Evolutionary conservation across 1,139 yeast genomes (phyloP), one percentile per base, ranked within the genome.

Genomic region (Neolecta irregularis): DNA sequence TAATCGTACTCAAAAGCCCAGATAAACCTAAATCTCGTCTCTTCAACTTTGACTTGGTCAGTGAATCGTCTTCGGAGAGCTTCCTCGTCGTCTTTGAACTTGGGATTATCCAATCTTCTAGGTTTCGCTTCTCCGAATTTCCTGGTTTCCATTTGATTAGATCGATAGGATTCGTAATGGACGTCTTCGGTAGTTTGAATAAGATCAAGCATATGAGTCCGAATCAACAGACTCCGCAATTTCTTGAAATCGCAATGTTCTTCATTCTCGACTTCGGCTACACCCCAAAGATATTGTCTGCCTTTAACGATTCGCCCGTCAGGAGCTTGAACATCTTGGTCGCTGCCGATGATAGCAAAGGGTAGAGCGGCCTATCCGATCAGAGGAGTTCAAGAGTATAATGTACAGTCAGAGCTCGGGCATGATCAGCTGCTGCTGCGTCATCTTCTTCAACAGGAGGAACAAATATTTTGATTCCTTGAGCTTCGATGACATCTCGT

Each of bases 21-120:
- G n/a, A n/a, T n/a, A 12, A 20, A 93, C 64, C 93, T 76, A 62
- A 88, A 91, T 54, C 98, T 70, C 52, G 80, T 92, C 53, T 91
- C 98, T 61, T 88, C 98, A 34, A 81, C 80, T 62, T 85, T 83
- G 44, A 91, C 94, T 61, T 88, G 96, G 55, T 85, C 96, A n/a
- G 96, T 88, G 60, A 88, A 88, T 56, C 79, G 78, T 59, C 79
- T 77, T 68, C 91, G 83, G 54, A 91, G 67, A 23, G 88, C 78
- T 55, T 80, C 92, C 58, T 91, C 98, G 55, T 88, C 96, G 58
- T 88, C 95, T 58, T 81, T 77, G 61, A 79, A 88, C 59, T 79
- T 77, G 39, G 96, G 96, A 57, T 88, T 83, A 51, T 76, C 81
- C 46, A 51, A 46, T 17, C 33, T 38, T 30, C 61, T 53, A 18